phyloP scores from a whole-genome alignment of 78 protist species.

The Dictyostelium purpureum region DNA sequence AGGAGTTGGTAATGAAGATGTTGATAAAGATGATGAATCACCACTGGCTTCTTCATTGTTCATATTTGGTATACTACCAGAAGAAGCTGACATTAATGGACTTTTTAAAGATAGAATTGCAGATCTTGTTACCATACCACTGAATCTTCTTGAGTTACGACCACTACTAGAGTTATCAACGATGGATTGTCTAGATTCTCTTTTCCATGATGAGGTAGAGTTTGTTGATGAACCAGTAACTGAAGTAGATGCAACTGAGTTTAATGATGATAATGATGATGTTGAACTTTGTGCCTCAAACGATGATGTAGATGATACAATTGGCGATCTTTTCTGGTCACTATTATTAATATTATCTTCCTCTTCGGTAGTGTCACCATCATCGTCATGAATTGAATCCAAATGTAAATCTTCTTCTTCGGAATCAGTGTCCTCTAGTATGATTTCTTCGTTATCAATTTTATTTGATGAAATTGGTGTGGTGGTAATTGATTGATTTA shows the following conservation, averaged over 20 bases:
- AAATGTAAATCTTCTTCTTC: not conserved
- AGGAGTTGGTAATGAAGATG: not conserved
- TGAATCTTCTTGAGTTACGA: not conserved
- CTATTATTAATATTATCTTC: no score
- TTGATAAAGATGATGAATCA: not conserved
- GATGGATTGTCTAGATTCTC: not conserved
- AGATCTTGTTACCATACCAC: not conserved
- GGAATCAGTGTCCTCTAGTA: not conserved
- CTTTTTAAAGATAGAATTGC: not conserved
- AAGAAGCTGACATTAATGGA: not conserved
- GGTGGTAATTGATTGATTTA: no score
- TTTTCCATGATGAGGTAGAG: not conserved
- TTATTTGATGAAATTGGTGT: not conserved
- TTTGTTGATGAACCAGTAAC: not conserved
- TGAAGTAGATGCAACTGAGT: not conserved
- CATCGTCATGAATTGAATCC: not conserved
- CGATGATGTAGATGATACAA: no score
- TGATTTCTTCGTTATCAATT: not conserved
- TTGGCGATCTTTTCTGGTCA: not conserved
- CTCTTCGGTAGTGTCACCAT: conserved; percentile 2
- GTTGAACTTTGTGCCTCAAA: no score
- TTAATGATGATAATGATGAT: not conserved
- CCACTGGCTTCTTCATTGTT: not conserved
- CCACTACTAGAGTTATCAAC: not conserved
- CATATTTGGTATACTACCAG: not conserved